Evolutionary conservation across 108 stramenopile species (phyloP).

Genomic region (Nitzschia putrida): DNA sequence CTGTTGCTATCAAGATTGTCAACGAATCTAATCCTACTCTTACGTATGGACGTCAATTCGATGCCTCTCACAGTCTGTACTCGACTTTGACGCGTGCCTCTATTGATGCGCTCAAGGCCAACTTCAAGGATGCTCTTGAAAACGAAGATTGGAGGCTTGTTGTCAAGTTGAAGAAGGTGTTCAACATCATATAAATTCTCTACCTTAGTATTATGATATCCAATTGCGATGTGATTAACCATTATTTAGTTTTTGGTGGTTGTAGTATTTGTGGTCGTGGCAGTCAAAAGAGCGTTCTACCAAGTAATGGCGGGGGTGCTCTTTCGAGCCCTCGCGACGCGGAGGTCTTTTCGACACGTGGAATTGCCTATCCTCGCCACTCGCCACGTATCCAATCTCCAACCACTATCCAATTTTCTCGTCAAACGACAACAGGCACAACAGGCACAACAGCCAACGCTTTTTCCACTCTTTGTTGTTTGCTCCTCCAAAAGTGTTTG

Average conservation of each 20-base stretch:
- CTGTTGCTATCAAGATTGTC: slow-evolving; percentile 93
- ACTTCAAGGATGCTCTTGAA: slow-evolving; percentile 97
- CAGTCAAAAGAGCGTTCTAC: neutral
- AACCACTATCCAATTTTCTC: too few species aligned
- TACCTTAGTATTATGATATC: neutral
- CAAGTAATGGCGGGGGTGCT: too few species aligned
- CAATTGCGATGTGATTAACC: too few species aligned
- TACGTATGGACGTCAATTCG: slow-evolving; percentile 98
- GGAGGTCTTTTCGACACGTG: too few species aligned
- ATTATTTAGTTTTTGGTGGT: neutral
- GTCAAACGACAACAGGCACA: too few species aligned
- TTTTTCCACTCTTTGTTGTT: neutral
- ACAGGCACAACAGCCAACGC: too few species aligned
- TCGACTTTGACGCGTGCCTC: slow-evolving; percentile 91
- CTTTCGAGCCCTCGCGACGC: too few species aligned
- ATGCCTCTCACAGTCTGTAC: slow-evolving; percentile 88
- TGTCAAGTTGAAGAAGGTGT: slow-evolving; percentile 98
- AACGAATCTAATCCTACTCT: slow-evolving; percentile 94
- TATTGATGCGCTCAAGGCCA: slow-evolving; percentile 96
- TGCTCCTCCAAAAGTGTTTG: too few species aligned
- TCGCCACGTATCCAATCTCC: too few species aligned
- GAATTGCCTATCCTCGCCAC: too few species aligned
- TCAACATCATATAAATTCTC: slow-evolving; percentile 73
- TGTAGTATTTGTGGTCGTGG: neutral
- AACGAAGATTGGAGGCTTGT: slow-evolving; percentile 96